Evolutionary conservation across 1,284 basidiomycete genomes (phyloP).

Genomic region (Schizophyllum amplum): DNA sequence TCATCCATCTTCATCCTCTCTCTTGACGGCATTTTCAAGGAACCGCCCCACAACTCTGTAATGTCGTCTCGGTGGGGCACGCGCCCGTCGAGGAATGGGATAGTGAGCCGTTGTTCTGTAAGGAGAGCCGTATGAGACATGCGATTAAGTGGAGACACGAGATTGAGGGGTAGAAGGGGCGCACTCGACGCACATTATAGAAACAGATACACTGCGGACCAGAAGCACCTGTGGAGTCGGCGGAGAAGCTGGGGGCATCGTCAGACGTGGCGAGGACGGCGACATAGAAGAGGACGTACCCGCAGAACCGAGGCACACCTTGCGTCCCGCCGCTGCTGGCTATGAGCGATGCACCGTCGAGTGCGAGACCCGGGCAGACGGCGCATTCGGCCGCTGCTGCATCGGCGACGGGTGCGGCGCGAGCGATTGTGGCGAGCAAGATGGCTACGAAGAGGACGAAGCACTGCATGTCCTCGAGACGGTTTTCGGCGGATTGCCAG

Average conservation of each 20-base stretch:
- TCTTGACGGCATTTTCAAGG: no score
- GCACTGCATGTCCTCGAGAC: slow-evolving; percentile 3
- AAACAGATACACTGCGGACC: slow-evolving; percentile 2
- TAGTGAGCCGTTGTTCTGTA: background rate
- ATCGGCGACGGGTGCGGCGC: background rate
- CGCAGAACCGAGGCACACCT: slow-evolving; percentile 6
- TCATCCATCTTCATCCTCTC: no score
- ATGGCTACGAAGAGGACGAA: background rate
- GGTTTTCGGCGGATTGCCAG: background rate
- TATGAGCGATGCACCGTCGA: slow-evolving; percentile 1
- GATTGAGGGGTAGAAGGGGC: no score
- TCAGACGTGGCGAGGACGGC: background rate
- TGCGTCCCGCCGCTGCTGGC: slow-evolving; percentile 5
- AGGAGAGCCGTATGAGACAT: background rate
- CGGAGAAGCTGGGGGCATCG: slow-evolving; percentile 2
- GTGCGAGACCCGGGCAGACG: slow-evolving; percentile 1
- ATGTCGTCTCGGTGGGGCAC: background rate
- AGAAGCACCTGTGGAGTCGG: slow-evolving; percentile 1
- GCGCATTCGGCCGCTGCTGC: background rate
- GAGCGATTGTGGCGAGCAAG: background rate
- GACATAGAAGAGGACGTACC: background rate
- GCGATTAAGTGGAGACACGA: no score
- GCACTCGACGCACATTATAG: slow-evolving; percentile 4
- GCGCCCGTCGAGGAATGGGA: background rate
- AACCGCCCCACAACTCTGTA: background rate